phyloP scores from a whole-genome alignment of 2,329 filamentous ascomycete genomes.

The Teratosphaeria zuluensis region DNA sequence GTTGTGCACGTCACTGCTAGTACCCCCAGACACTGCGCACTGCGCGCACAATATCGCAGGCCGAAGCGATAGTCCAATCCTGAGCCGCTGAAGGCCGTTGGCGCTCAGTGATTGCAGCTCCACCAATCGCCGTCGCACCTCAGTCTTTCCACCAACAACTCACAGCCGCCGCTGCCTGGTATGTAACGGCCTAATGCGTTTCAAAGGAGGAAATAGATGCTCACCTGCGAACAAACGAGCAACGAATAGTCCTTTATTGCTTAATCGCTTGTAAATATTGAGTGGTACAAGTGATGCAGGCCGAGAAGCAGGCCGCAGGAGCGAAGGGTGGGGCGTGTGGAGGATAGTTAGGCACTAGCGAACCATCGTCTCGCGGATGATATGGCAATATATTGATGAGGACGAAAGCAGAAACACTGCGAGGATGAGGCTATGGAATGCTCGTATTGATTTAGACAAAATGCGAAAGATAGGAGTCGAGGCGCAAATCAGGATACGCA shows the following conservation, averaged over 20 bases:
- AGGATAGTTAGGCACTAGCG: background rate
- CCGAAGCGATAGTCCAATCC: background rate
- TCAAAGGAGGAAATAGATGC: background rate
- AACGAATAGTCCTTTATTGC: background rate
- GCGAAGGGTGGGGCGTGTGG: background rate
- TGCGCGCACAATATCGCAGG: background rate
- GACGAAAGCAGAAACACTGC: background rate
- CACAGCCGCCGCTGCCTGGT: background rate
- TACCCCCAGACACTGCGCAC: background rate
- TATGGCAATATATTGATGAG: background rate
- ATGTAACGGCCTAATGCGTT: background rate
- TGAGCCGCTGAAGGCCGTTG: background rate
- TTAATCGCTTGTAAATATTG: background rate
- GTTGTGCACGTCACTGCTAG: background rate
- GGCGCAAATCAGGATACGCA: background rate
- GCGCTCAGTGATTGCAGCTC: background rate
- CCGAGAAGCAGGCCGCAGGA: conserved; percentile 7
- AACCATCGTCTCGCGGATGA: background rate
- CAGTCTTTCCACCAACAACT: background rate
- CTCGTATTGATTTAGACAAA: too few relatives aligned
- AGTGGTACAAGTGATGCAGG: conserved; percentile 2
- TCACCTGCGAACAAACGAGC: background rate
- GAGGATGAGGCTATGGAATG: too few relatives aligned
- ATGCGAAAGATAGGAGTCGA: too few relatives aligned
- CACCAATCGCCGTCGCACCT: background rate